Conservation (phyloP, 2,329 filamentous ascomycete species). For the Sporothrix euskadiensis region DNA sequence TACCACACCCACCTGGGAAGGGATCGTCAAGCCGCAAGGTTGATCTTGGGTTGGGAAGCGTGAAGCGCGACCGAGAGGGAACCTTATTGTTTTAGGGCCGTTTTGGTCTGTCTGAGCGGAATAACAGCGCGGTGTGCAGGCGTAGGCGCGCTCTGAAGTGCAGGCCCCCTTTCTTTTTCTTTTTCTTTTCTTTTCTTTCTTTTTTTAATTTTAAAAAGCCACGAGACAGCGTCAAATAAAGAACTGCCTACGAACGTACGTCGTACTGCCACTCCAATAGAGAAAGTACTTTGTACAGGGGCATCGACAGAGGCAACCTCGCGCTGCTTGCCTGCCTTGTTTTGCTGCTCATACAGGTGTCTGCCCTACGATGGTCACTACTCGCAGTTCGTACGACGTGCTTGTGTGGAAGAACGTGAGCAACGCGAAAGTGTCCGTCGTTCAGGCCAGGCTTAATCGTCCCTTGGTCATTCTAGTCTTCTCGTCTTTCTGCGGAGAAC, state of each 20-base stretch:
- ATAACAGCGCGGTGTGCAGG: not conserved
- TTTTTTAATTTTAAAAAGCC: not conserved
- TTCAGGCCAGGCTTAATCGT: not conserved
- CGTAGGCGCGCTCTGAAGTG: not conserved
- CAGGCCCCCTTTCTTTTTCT: not conserved
- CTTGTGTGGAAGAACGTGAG: too few species aligned
- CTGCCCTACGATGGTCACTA: too few species aligned
- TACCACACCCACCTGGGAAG: not conserved
- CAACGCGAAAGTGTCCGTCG: too few species aligned
- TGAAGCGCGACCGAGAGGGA: not conserved
- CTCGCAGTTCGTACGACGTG: too few species aligned
- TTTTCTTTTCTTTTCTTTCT: not conserved
- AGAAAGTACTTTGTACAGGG: too few species aligned
- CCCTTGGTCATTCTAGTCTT: not conserved
- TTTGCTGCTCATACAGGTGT: not conserved
- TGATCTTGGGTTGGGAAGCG: too few species aligned
- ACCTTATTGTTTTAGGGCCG: conserved; percentile 7
- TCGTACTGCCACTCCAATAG: too few species aligned
- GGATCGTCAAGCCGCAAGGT: conserved; percentile 11
- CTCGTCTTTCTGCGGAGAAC: too few species aligned
- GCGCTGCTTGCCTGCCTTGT: not conserved
- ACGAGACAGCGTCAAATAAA: not conserved
- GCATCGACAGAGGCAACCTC: not conserved
- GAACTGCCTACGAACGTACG: too few species aligned
- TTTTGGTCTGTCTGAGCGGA: not conserved